Conservation (phyloP, 2,329 filamentous ascomycete species). For the Alternaria postmessia region DNA sequence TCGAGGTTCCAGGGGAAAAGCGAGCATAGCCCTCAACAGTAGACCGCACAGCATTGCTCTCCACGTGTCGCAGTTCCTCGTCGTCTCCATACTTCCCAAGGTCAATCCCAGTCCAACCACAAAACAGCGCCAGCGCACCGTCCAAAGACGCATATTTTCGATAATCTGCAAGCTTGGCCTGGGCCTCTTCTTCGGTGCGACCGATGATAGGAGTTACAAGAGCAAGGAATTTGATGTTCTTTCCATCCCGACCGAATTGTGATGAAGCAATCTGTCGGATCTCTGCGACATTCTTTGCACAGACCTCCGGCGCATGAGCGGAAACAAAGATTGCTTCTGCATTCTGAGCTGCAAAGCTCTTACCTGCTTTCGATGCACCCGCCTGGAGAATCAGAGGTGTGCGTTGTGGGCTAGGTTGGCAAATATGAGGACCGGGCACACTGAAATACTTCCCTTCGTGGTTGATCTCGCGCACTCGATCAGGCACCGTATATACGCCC, state of each 20-base stretch:
- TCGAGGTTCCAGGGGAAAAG: constrained; percentile 66
- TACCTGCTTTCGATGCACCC: constrained; percentile 71
- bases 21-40: constrained; percentile 65
- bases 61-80: constrained; percentile 68
- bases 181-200: constrained; percentile 70
- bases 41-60: constrained; percentile 67
- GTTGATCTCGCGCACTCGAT: constrained; percentile 69
- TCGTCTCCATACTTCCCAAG: constrained; percentile 68
- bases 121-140: constrained; percentile 74
- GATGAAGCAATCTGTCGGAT: constrained; percentile 64
- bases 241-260: constrained; percentile 65
- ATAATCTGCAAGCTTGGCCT: constrained; percentile 69
- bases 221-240: constrained; percentile 72
- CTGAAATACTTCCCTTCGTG: constrained; percentile 71
- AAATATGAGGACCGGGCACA: constrained; percentile 71
- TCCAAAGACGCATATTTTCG: constrained; percentile 69
- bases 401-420: constrained; percentile 71
- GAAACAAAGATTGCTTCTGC: constrained; percentile 76
- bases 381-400: constrained; percentile 76
- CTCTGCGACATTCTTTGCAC: constrained; percentile 69
- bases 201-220: constrained; percentile 72
- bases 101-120: constrained; percentile 77
- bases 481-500: constrained; percentile 67
- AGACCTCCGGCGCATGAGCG: constrained; percentile 68
- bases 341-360: constrained; percentile 72